Evolutionary conservation across 352 stramenopile species (phyloP).

Genomic region (Phytophthora nicotianae): DNA sequence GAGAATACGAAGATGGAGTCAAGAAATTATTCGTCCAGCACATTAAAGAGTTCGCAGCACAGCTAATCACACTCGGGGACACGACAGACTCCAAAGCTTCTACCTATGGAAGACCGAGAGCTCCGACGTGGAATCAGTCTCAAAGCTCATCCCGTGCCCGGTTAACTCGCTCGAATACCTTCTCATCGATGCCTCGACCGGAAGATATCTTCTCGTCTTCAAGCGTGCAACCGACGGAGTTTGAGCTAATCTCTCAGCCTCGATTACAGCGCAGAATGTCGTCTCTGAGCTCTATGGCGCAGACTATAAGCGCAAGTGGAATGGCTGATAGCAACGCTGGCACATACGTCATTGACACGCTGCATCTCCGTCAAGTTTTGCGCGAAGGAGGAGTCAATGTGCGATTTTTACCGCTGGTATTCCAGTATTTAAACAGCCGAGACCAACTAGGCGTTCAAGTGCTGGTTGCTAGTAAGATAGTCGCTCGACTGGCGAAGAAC

Average conservation of each 20-base stretch:
- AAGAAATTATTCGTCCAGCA: conserved; percentile 63
- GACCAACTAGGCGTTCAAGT: conserved; percentile 58
- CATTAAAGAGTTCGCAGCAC: conserved; percentile 54
- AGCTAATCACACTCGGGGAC: conserved; percentile 75
- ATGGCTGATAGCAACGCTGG: conserved; percentile 26
- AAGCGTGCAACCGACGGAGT: conserved; percentile 9
- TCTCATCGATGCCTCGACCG: conserved; percentile 30
- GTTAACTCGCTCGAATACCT: conserved; percentile 41
- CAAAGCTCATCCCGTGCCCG: conserved; percentile 15
- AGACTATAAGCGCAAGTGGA: conserved; percentile 22
- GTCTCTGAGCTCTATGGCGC: conserved; percentile 47
- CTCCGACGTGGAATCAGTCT: conserved; percentile 21
- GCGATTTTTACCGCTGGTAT: conserved; percentile 73
- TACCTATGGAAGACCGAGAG: conserved; percentile 9
- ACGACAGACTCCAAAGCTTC: conserved; percentile 8
- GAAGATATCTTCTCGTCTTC: conserved; percentile 31
- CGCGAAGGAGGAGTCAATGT: conserved; percentile 69
- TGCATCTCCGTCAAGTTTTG: conserved; percentile 68
- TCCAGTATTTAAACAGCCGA: conserved; percentile 42
- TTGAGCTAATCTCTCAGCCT: conserved; percentile 23
- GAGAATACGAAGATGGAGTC: conserved; percentile 55
- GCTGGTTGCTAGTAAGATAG: conserved; percentile 71
- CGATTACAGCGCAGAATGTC: conserved; percentile 40
- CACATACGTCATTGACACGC: conserved; percentile 74
- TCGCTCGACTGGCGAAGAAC: conserved; percentile 75